Percentiles rank a stretch among this genome's conserved stretches.
phyloP scores from a whole-genome alignment of 441 rosid genomes.

The Croton setiger region DNA sequence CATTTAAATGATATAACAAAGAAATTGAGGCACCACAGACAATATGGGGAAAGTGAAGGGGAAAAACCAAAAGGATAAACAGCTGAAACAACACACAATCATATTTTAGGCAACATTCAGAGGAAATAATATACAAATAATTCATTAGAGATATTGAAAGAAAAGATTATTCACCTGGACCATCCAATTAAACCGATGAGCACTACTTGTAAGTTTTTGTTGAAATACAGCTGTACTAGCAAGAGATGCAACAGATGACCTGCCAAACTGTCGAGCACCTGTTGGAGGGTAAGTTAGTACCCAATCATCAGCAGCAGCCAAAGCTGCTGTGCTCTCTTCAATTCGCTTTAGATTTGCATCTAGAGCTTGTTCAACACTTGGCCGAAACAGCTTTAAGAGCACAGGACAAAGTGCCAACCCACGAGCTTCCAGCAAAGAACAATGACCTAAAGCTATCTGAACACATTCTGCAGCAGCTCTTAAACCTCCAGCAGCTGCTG shows the following conservation, averaged over 20 bases:
- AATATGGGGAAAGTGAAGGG: not conserved
- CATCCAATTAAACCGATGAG: conserved; percentile 96
- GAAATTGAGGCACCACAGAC: not conserved
- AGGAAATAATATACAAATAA: not conserved
- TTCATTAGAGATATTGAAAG: not conserved
- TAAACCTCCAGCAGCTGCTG: conserved; percentile 99
- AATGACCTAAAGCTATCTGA: conserved; percentile 98
- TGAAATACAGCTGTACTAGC: conserved; percentile 56
- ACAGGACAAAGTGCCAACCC: conserved; percentile 93
- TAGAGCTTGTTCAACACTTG: conserved; percentile 94
- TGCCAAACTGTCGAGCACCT: conserved; percentile 67
- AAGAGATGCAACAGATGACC: conserved; percentile 42
- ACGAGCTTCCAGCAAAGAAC: conserved; percentile 91
- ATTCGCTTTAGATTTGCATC: conserved; percentile 94
- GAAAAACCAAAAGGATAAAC: not conserved
- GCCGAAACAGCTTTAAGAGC: conserved; percentile 84
- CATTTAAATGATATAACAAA: not conserved
- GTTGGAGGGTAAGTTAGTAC: conserved; percentile 65
- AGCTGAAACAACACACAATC: not conserved
- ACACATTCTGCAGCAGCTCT: conserved; percentile 99
- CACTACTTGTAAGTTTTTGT: conserved; percentile 89
- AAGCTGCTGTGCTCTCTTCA: conserved; percentile 97
- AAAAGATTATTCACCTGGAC: conserved; percentile 73
- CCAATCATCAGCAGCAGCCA: conserved; percentile 99
- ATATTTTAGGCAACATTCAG: not conserved